Evolutionary conservation across 1,139 yeast genomes (phyloP), one percentile per base, ranked within the genome.

Genomic region (Geotrichum carabidarum): DNA sequence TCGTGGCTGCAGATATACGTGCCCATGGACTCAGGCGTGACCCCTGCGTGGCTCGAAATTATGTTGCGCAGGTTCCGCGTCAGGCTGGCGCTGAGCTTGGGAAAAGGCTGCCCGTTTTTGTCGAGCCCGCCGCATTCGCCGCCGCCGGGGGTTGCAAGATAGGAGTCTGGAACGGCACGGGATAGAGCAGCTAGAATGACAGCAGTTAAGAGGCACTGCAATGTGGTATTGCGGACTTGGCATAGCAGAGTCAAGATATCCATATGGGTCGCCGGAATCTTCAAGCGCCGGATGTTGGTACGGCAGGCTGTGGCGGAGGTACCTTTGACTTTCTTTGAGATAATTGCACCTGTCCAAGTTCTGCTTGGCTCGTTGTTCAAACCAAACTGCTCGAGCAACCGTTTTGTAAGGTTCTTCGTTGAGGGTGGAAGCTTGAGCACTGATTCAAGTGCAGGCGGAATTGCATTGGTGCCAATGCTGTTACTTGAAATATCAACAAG

Each of bases 121-220:
- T 50, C 48, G 1, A 50, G 22, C 12, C 53, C 53, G 2, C 48
- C 48, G 15, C 38, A 44, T 22, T 44, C 53, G 9, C 48, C 53
- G 12, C 34, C 30, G n/a, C 3, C 11, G 44, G 18, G 42, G 14
- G 42, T 8, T 31, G 30, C 44, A 7, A 15, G 44, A 8, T 40
- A 18, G 27, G 11, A 15, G 30, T 8, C 34, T 7, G 54, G 54
- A n/a, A 50, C 38, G 34, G 50, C 17, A 18, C 47, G 49, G 4
- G 48, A 47, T 9, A 50, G 40, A 27, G 50, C 36, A 14, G 50
- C 50, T 14, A 50, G 41, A 15, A 40, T 9, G 27, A 50, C 18
- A 5, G 45, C 37, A 2, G 54, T 30, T 5, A 50, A 8, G 8
- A 48, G 36, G 18, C 43, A 31, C 12, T 47, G n/a, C 6, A 51